Evolutionary conservation across 2,329 filamentous ascomycete genomes (phyloP).

Genomic region (Fusarium sp.): DNA sequence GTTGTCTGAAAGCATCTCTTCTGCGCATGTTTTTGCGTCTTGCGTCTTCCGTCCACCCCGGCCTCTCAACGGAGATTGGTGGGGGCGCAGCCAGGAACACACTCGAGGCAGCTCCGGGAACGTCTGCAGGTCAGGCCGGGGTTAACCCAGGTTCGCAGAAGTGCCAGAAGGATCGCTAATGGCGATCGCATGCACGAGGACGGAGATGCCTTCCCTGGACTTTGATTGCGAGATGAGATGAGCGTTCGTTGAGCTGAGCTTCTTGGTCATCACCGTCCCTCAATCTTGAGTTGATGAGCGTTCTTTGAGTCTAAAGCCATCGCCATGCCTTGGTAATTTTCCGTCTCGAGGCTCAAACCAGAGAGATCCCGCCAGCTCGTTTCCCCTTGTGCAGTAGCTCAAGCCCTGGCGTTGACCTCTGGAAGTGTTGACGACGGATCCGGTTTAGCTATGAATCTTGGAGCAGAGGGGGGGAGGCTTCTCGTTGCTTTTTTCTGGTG

Average conservation of each 20-base stretch:
- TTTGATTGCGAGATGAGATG: slow-evolving; percentile 5
- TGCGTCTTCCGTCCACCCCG: background rate
- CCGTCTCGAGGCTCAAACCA: background rate
- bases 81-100: slow-evolving; percentile 24
- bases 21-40: background rate
- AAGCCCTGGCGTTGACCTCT: slow-evolving; percentile 8
- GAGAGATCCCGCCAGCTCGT: slow-evolving; percentile 6
- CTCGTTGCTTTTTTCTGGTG: slow-evolving; percentile 5
- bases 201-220: background rate
- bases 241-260: slow-evolving; percentile 2
- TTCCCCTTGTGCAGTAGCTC: slow-evolving; percentile 19
- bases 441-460: slow-evolving; percentile 32
- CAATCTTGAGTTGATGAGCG: background rate
- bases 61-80: slow-evolving; percentile 33
- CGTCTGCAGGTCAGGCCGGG: slow-evolving; percentile 26
- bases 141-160: slow-evolving; percentile 12
- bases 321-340: background rate
- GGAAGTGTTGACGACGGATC: slow-evolving; percentile 31
- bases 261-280: background rate
- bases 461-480: background rate
- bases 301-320: background rate
- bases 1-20: background rate
- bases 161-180: slow-evolving; percentile 3
- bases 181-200: slow-evolving; percentile 5
- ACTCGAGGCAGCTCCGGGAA: slow-evolving; percentile 10